Percentiles rank a stretch among this genome's conserved stretches.
These are phyloP conservation scores for Apiospora marii DNA, from an alignment of 2,329 filamentous ascomycete species.

Conservation along the genomic window DNA sequence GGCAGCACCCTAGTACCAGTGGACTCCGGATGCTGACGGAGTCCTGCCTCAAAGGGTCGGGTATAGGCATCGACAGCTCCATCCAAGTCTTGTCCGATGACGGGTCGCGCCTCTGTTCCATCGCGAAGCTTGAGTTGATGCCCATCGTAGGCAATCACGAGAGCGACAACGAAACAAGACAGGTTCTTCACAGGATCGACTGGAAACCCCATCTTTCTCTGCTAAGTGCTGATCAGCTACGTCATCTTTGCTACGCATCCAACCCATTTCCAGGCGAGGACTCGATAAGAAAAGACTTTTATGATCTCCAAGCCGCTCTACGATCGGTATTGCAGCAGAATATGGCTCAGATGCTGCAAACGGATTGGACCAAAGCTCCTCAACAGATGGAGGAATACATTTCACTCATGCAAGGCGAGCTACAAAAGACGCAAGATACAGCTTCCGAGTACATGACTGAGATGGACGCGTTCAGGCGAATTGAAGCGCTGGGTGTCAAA, in stretches of 20 bases:
- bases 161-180: constrained; percentile 26
- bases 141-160: constrained; percentile 30
- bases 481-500: not conserved
- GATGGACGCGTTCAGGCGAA: not conserved
- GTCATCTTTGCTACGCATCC: constrained; percentile 31
- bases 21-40: constrained; percentile 28
- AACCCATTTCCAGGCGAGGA: constrained; percentile 26
- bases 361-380: constrained; percentile 24
- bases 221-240: constrained; percentile 35
- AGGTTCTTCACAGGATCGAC: constrained; percentile 40
- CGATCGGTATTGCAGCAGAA: constrained; percentile 7
- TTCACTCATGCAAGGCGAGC: constrained; percentile 1
- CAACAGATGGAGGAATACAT: constrained; percentile 25
- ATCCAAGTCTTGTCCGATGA: constrained; percentile 36
- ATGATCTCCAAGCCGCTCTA: constrained; percentile 18
- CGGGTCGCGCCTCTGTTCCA: constrained; percentile 34
- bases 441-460: not conserved
- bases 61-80: constrained; percentile 32
- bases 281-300: not conserved
- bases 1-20: constrained; percentile 33
- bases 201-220: constrained; percentile 45
- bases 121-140: constrained; percentile 32
- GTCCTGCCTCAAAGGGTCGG: constrained; percentile 13
- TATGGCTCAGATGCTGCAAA: not conserved
- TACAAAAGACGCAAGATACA: constrained; percentile 4